These are phyloP conservation scores for Spizellomyces punctatus DNA, from an alignment of 192 early-diverging fungal genomes.

Conservation along the genomic window DNA sequence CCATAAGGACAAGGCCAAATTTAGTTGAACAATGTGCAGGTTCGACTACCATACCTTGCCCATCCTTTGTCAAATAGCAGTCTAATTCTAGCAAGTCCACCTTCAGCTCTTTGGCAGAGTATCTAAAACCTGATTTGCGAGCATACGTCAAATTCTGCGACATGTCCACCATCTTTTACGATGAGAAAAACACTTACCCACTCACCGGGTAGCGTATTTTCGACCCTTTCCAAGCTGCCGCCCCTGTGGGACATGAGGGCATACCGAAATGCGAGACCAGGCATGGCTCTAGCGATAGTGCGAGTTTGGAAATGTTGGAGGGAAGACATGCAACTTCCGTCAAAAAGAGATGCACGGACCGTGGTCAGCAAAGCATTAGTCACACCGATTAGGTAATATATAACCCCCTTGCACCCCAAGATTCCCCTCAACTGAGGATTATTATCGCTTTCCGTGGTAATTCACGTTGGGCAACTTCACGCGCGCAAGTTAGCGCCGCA, in stretches of 20 bases:
- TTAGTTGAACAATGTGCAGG: not conserved
- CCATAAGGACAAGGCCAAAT: not conserved
- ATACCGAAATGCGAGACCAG: slow-evolving; percentile 18
- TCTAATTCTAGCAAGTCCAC: slow-evolving; percentile 52
- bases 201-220: slow-evolving; percentile 47
- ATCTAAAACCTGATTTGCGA: slow-evolving; percentile 35
- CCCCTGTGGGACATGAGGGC: slow-evolving; percentile 51
- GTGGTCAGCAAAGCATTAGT: not conserved
- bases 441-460: no score
- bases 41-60: slow-evolving; percentile 7
- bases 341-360: not conserved
- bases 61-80: slow-evolving; percentile 49
- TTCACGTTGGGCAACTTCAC: no score
- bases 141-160: not conserved
- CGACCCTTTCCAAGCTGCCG: slow-evolving; percentile 48
- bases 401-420: no score
- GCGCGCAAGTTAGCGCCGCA: no score
- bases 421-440: no score
- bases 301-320: no score
- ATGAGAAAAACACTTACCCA: not conserved
- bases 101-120: slow-evolving; percentile 37
- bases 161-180: not conserved
- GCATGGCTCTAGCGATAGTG: no score
- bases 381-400: no score
- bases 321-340: not conserved